Evolutionary conservation across 2,329 filamentous ascomycete genomes (phyloP).

Genomic region (Fusarium metavorans): DNA sequence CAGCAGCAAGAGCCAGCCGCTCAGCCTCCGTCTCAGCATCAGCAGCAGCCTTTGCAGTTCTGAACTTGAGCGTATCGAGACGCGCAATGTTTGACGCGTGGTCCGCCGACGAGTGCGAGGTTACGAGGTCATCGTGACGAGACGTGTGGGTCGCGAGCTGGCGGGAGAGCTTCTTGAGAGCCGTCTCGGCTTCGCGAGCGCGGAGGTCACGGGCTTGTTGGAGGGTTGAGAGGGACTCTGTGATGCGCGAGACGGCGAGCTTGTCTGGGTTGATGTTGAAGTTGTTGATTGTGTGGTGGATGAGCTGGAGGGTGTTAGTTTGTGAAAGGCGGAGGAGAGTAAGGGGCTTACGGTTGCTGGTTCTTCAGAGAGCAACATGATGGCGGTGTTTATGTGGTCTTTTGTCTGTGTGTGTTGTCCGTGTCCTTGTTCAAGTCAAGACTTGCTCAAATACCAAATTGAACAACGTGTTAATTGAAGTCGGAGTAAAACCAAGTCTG

Average conservation of each 20-base stretch:
- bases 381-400: conserved; percentile 50
- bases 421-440: too few relatives aligned
- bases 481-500: background rate
- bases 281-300: conserved; percentile 90
- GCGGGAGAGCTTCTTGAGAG: conserved; percentile 79
- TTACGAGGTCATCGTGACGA: conserved; percentile 81
- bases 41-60: conserved; percentile 88
- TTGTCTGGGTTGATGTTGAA: conserved; percentile 96
- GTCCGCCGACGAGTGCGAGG: conserved; percentile 79
- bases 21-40: conserved; percentile 97
- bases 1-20: conserved; percentile 82
- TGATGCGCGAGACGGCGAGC: conserved; percentile 83
- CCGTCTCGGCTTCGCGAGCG: conserved; percentile 75
- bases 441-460: background rate
- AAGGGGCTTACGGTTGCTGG: conserved; percentile 78
- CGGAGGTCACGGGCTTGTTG: conserved; percentile 85
- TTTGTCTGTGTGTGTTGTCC: background rate
- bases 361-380: conserved; percentile 94
- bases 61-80: conserved; percentile 94
- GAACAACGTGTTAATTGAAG: background rate
- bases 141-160: conserved; percentile 79
- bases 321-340: background rate
- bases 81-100: conserved; percentile 88
- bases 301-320: conserved; percentile 69
- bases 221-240: conserved; percentile 85